Evolutionary conservation across 208 protist species (phyloP), one percentile per base, ranked within the genome.

Genomic region (Crithidia bombi): DNA sequence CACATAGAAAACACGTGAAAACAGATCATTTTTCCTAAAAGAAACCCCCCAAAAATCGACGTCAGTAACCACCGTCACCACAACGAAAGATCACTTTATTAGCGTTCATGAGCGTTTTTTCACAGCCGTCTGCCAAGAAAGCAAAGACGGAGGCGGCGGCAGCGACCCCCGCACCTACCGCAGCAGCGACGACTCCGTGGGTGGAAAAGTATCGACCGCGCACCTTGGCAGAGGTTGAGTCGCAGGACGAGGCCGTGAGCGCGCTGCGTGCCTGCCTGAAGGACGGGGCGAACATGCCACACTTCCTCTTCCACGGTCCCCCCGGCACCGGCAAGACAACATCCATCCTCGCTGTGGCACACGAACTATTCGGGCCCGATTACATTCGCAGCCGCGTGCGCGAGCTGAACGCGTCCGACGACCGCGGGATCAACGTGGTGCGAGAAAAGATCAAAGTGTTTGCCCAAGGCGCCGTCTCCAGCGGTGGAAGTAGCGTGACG

Each of bases 371-470:
- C 83, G 98, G 98, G 23, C 97, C 89, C 3, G 87, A 96, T 46
- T 93, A 92, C 67, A 85, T 92, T 49, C 65, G 76, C 66, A 75
- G 59, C 41, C 85, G 98, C 12, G 98, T 99, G 44, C 84, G 99
- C 25, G 99, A 99, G 87, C 87, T 99, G n/a, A 99, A 99, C 82
- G 99, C 99, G 3, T 99, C 97, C 15, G 98, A 99, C 84, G 98
- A 99, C 75, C 87, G 99, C 32, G 99, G 99, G 46, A 99, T 99
- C 67, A 84, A 97, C 25, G 96, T 99, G 10, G 98, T 99, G 43
- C 90, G 99, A 17, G 91, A 98, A 54, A 99, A 98, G 72, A 96
- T 99, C 56, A 99, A 99, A 80, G 81, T 89, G 30, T 99, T 99
- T 88, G 98, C 98, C 10, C 86, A 98, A 56, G 82, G 79, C 17